Evolutionary conservation across 176 grass and related monocot genomes (phyloP).

Genomic region (Paspalum notatum): DNA sequence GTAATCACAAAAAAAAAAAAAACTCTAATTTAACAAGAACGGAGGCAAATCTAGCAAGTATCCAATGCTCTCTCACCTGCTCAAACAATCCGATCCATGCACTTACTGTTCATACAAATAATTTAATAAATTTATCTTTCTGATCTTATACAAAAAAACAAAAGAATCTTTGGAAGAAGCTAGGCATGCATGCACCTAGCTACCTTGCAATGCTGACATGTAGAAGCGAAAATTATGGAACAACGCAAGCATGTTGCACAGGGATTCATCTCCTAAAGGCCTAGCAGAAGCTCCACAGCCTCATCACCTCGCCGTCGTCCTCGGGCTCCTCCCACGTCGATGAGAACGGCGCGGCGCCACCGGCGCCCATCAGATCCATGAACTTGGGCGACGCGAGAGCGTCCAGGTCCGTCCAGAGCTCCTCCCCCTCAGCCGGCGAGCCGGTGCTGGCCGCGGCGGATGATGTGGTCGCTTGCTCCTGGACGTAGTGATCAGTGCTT

Average conservation of each 20-base stretch:
- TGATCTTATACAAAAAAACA: slow-evolving; percentile 9
- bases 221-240: neutral
- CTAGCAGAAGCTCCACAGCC: slow-evolving; percentile 69
- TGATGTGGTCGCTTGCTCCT: slow-evolving; percentile 37
- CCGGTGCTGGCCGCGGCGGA: slow-evolving; percentile 31
- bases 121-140: slow-evolving; percentile 22
- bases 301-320: slow-evolving; percentile 60
- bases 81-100: slow-evolving; percentile 27
- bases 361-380: slow-evolving; percentile 46
- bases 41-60: slow-evolving; percentile 44
- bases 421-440: slow-evolving; percentile 9
- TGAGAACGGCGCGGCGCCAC: slow-evolving; percentile 29
- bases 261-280: neutral
- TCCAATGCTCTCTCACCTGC: slow-evolving; percentile 44
- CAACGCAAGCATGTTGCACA: neutral
- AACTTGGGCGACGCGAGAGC: slow-evolving; percentile 44
- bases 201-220: neutral
- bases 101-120: slow-evolving; percentile 12
- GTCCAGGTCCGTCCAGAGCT: slow-evolving; percentile 58
- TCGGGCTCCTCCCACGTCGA: slow-evolving; percentile 59
- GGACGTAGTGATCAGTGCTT: slow-evolving; percentile 12
- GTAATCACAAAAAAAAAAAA: slow-evolving; percentile 7
- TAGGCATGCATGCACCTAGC: slow-evolving; percentile 25
- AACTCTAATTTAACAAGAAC: slow-evolving; percentile 15
- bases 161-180: slow-evolving; percentile 30